Conservation (phyloP, 345 rosid genomes). For the Clarkia xantiana region DNA sequence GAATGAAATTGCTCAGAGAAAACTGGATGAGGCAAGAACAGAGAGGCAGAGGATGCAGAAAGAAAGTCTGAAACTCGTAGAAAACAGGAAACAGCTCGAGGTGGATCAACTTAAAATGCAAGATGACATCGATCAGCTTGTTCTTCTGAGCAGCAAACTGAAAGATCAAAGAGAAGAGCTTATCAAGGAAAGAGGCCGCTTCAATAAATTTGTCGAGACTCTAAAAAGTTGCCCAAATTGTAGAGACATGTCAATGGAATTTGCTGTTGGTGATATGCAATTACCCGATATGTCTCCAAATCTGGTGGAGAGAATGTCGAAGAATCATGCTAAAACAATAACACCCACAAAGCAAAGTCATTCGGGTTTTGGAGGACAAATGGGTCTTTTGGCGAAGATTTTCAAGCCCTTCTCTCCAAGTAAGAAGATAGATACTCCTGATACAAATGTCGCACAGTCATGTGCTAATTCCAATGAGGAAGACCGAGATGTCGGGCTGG, state of each 20-base stretch:
- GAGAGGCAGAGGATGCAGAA: constrained; percentile 28
- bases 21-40: constrained; percentile 34
- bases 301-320: constrained; percentile 18
- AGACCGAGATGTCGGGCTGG: constrained; percentile 15
- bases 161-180: constrained; percentile 37
- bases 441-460: constrained; percentile 14
- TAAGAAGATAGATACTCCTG: constrained; percentile 24
- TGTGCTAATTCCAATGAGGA: constrained; percentile 8
- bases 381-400: constrained; percentile 29
- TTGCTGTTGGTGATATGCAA: constrained; percentile 40
- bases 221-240: constrained; percentile 44
- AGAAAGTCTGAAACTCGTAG: constrained; percentile 34
- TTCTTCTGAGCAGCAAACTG: constrained; percentile 39
- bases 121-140: constrained; percentile 55
- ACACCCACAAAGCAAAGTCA: constrained; percentile 18
- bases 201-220: constrained; percentile 51
- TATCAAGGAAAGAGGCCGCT: constrained; percentile 31
- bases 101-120: constrained; percentile 43
- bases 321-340: constrained; percentile 14
- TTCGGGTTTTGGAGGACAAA: constrained; percentile 5
- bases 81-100: constrained; percentile 33
- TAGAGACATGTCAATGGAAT: constrained; percentile 38
- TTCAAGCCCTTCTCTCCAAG: constrained; percentile 52
- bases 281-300: constrained; percentile 28
- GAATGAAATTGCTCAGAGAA: constrained; percentile 39